Conservation (phyloP, 1,284 basidiomycete species). For the Microbotryum intermedium region DNA sequence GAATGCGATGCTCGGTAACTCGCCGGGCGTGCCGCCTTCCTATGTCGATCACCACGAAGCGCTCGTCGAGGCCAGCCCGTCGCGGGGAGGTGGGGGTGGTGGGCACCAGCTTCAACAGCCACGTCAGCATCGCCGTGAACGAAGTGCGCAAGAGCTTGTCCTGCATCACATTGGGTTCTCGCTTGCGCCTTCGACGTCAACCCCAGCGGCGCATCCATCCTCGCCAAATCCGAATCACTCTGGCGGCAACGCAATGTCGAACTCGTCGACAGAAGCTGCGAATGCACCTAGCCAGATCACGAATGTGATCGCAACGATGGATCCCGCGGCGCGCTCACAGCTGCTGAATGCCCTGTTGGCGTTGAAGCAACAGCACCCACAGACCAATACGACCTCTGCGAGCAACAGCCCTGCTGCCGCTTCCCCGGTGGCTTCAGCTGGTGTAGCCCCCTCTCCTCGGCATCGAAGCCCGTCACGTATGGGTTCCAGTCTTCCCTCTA, state of each 20-base stretch:
- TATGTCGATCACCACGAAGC: too few relatives aligned
- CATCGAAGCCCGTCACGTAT: too few relatives aligned
- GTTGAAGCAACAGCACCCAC: background rate
- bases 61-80: too few relatives aligned
- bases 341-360: slow-evolving; percentile 1
- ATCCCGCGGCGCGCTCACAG: background rate
- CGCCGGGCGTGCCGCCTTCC: too few relatives aligned
- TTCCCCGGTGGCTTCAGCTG: too few relatives aligned
- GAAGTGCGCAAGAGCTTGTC: background rate
- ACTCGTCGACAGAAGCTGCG: background rate
- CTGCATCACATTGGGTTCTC: background rate
- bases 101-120: background rate
- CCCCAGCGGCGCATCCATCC: background rate
- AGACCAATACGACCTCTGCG: background rate
- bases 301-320: background rate
- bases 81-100: too few relatives aligned
- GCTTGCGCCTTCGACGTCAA: background rate
- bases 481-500: too few relatives aligned
- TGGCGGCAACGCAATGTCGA: background rate
- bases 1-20: too few relatives aligned
- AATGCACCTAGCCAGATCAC: background rate
- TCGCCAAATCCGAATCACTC: background rate
- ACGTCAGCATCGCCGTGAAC: background rate
- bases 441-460: too few relatives aligned
- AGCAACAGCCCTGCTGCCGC: too few relatives aligned